A percentile compares a stretch with the other conserved stretches of the same genome.
Conservation (phyloP, 208 protist genomes). For the Trypanosoma rangeli region DNA sequence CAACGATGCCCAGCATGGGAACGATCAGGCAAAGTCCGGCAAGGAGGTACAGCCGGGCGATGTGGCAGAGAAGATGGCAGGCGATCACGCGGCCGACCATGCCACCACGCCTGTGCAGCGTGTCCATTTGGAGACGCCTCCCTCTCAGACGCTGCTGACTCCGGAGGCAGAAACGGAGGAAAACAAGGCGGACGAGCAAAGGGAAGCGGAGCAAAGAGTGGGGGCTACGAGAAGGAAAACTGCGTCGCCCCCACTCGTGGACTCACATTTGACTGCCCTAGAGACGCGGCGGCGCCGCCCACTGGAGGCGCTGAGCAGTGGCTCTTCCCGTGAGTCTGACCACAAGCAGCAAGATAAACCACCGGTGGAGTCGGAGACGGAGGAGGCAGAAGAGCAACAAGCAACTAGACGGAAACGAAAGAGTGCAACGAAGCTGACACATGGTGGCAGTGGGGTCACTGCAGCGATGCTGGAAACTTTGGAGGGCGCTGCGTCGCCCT, state of each 20-base stretch:
- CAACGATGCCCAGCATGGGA: background rate
- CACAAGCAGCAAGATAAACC: background rate
- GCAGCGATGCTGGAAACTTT: background rate
- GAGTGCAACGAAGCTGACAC: background rate
- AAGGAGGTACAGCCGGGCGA: background rate
- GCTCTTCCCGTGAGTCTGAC: background rate
- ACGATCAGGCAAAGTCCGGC: background rate
- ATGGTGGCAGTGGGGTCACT: background rate
- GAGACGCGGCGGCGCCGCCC: background rate
- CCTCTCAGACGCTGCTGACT: background rate
- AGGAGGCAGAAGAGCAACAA: background rate
- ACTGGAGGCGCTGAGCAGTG: conserved; percentile 1
- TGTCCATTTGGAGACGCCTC: conserved; percentile 3
- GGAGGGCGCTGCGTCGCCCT: background rate
- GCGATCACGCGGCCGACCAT: background rate
- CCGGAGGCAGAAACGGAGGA: background rate
- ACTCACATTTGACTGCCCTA: background rate
- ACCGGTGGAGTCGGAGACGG: background rate
- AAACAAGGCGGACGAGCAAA: background rate
- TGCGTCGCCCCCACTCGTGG: background rate
- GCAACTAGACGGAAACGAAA: background rate
- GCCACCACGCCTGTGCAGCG: background rate
- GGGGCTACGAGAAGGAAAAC: background rate
- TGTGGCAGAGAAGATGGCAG: background rate
- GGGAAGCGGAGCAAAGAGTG: no score